Percentiles rank a stretch among this genome's conserved stretches.
These are phyloP conservation scores for Pichia nakasei DNA, from an alignment of 805 yeast genomes.

Conservation along the genomic window DNA sequence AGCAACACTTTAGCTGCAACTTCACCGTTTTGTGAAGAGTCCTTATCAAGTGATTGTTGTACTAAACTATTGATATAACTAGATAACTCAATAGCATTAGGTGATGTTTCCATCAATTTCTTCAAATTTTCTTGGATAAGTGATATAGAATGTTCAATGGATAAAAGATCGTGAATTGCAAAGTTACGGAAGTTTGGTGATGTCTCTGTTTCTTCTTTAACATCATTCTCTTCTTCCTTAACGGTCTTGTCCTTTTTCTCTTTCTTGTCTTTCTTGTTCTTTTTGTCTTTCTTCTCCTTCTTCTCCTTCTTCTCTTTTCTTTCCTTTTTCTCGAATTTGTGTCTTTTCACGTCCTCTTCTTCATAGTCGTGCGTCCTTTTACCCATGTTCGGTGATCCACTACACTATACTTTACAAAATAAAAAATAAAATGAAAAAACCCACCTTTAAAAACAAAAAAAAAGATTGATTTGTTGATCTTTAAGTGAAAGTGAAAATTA, in stretches of 20 bases:
- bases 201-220: constrained; percentile 4
- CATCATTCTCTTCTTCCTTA: constrained; percentile 1
- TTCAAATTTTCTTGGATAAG: constrained; percentile 44
- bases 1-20: constrained; percentile 38
- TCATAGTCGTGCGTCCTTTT: neutral
- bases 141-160: constrained; percentile 44
- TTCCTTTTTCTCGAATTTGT: constrained; percentile 18
- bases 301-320: neutral
- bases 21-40: constrained; percentile 13
- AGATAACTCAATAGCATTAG: constrained; percentile 37
- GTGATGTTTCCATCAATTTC: constrained; percentile 47
- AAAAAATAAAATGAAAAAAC: constrained; percentile 3
- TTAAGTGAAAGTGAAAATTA: too few relatives aligned
- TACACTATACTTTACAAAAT: neutral
- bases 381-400: neutral
- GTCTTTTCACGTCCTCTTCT: neutral
- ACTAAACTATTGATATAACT: constrained; percentile 17
- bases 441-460: constrained; percentile 12
- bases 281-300: constrained; percentile 20
- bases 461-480: neutral
- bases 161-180: constrained; percentile 10
- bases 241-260: constrained; percentile 4
- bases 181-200: neutral
- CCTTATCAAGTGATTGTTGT: neutral
- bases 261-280: constrained; percentile 1